Evolutionary conservation across 1,284 basidiomycete species (phyloP).

Genomic region (Tilletia horrida): DNA sequence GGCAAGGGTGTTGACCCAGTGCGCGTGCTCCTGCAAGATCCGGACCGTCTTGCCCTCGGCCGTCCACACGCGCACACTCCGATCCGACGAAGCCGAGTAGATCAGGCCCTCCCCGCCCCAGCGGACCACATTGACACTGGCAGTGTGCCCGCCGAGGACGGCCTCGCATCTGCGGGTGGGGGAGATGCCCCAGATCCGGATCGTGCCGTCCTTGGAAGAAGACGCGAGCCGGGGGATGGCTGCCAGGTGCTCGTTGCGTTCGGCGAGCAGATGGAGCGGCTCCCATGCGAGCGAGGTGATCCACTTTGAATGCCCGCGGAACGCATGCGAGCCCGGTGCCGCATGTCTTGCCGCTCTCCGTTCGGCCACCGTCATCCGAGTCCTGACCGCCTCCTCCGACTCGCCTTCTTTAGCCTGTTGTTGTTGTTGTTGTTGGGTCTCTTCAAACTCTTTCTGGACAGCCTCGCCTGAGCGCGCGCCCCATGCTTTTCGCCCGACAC

Average conservation of each 20-base stretch:
- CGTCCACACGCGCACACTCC: constrained; percentile 92
- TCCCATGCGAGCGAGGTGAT: constrained; percentile 95
- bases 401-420: too few species aligned
- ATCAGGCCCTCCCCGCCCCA: constrained; percentile 69
- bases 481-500: constrained; percentile 20
- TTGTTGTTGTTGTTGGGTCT: constrained; percentile 9
- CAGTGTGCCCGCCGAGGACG: constrained; percentile 86
- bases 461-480: constrained; percentile 17
- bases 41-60: constrained; percentile 66
- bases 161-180: constrained; percentile 70
- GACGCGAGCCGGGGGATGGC: constrained; percentile 71
- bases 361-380: constrained; percentile 43
- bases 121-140: constrained; percentile 87
- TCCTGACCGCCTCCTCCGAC: constrained; percentile 15
- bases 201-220: constrained; percentile 91
- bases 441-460: constrained; percentile 30
- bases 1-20: constrained; percentile 96
- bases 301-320: constrained; percentile 91
- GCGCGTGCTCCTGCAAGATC: constrained; percentile 87
- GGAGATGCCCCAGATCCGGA: constrained; percentile 82
- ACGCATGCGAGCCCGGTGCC: constrained; percentile 39
- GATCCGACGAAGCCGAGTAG: constrained; percentile 90
- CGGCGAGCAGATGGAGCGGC: constrained; percentile 68
- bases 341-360: constrained; percentile 45
- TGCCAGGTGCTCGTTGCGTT: constrained; percentile 16